Evolutionary conservation across 306 rosid species (phyloP), one percentile per base, ranked within the genome.

Genomic region (Fragaria iinumae): DNA sequence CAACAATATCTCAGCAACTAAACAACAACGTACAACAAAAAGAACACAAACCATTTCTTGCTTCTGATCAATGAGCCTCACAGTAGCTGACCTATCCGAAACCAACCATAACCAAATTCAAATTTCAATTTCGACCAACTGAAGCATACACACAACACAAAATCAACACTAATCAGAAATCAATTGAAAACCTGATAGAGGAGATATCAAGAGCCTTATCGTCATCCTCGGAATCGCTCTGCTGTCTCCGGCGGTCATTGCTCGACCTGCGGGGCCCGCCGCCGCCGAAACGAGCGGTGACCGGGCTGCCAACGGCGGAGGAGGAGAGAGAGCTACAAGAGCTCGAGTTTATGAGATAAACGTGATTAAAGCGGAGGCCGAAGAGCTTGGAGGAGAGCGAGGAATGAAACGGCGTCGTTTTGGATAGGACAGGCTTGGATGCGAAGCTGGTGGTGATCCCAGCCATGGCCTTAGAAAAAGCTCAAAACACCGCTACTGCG

Each of bases 31-130:
- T 29, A 70, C n/a, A 3, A 39, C 5, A 39, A 34, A 4, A 12
- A 6, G 41, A 66, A 32, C 50, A 86, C 98, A 73, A 65, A 96
- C 99, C 99, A 96, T 96, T 73, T 91, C 91, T 86, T 96, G 98
- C 80, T 78, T 80, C 80, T 80, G 85, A 74, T 92, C 99, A 80
- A 96, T 92, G 68, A 96, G 91, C 88, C 99, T 89, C 81, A 96
- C 98, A 20, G 87, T 52, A 79, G 67, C 87, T 64, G 99, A 90
- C 93, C 99, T 95, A 86, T 80, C 84, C 75, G 76, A 83, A 75
- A 65, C 41, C 80, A 80, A 29, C 76, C 68, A 79, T 76, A 75
- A 60, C 63, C 69, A 77, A 72, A 38, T 59, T 29, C 78, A 36
- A 76, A 32, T 43, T 36, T 55, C 72, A 38, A 73, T 50, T 53